These are phyloP conservation scores for Erysimum cheiri DNA, from an alignment of 441 rosid species.

Conservation along the genomic window DNA sequence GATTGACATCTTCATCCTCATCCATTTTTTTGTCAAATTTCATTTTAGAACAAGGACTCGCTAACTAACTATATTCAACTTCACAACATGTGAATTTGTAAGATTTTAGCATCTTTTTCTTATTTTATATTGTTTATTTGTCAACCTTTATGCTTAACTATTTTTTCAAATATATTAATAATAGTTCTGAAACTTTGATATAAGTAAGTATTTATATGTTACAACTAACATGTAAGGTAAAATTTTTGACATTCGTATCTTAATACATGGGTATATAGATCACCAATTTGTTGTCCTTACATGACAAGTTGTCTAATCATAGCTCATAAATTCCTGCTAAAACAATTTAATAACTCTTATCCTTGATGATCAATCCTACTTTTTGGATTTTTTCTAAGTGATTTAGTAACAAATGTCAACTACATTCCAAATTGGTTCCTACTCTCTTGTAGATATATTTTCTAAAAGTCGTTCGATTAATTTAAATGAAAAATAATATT, in stretches of 20 bases:
- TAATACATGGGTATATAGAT: slow-evolving; percentile 17
- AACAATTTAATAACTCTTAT: background rate
- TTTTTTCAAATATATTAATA: background rate
- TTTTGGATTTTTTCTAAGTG: background rate
- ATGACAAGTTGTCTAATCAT: slow-evolving; percentile 27
- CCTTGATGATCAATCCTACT: background rate
- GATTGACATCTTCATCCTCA: slow-evolving; percentile 37
- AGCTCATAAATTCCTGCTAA: background rate
- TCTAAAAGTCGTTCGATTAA: background rate
- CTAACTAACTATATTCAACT: background rate
- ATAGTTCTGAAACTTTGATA: slow-evolving; percentile 1
- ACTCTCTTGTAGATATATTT: background rate
- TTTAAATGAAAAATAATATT: background rate
- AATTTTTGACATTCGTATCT: slow-evolving; percentile 20
- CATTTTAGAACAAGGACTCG: background rate
- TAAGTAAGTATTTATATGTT: background rate
- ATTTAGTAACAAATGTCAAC: slow-evolving; percentile 13
- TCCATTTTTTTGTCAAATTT: background rate
- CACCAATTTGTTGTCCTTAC: slow-evolving; percentile 19
- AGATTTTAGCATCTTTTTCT: background rate
- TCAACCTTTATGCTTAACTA: slow-evolving; percentile 21
- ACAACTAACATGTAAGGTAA: slow-evolving; percentile 24
- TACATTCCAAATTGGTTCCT: slow-evolving; percentile 20
- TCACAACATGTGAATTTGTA: slow-evolving; percentile 39
- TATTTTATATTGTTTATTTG: background rate